phyloP scores from a whole-genome alignment of 306 rosid genomes.

The Mucuna pruriens region DNA sequence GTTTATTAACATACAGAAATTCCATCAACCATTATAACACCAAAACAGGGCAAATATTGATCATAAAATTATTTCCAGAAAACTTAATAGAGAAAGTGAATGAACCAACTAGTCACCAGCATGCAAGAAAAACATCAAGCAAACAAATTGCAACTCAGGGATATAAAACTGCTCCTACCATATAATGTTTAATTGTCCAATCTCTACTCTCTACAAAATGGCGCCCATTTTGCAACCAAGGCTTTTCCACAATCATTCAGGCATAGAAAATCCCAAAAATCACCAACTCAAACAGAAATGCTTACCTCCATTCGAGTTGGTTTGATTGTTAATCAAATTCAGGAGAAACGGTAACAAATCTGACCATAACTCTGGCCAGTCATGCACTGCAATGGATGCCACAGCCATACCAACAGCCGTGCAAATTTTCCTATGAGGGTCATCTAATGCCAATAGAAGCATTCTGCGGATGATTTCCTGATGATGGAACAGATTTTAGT shows the following conservation, averaged over 20 bases:
- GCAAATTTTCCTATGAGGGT: slow-evolving; percentile 85
- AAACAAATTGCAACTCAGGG: slow-evolving; percentile 13
- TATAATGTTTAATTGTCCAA: neutral
- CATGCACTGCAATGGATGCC: slow-evolving; percentile 85
- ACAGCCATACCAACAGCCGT: slow-evolving; percentile 96
- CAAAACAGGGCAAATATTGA: slow-evolving; percentile 19
- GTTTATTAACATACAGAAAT: slow-evolving; percentile 37
- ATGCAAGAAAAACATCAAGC: slow-evolving; percentile 15
- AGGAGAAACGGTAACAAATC: slow-evolving; percentile 83
- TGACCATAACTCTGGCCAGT: slow-evolving; percentile 98
- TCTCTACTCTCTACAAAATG: slow-evolving; percentile 23
- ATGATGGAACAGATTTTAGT: slow-evolving; percentile 38
- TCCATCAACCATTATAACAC: slow-evolving; percentile 8
- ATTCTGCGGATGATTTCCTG: slow-evolving; percentile 74
- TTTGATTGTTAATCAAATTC: slow-evolving; percentile 69
- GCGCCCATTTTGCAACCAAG: neutral
- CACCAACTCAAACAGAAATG: slow-evolving; percentile 16
- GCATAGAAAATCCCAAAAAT: slow-evolving; percentile 22
- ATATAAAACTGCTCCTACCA: neutral
- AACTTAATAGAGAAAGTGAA: slow-evolving; percentile 18
- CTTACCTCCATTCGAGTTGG: slow-evolving; percentile 81
- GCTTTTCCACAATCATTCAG: slow-evolving; percentile 29
- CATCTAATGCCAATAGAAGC: slow-evolving; percentile 81
- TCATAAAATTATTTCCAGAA: slow-evolving; percentile 14
- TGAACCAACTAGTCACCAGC: slow-evolving; percentile 18